A percentile compares a stretch with the other conserved stretches of the same genome.
Conservation (phyloP, 768 basidiomycete species). For the Phylloporus arenicola region DNA sequence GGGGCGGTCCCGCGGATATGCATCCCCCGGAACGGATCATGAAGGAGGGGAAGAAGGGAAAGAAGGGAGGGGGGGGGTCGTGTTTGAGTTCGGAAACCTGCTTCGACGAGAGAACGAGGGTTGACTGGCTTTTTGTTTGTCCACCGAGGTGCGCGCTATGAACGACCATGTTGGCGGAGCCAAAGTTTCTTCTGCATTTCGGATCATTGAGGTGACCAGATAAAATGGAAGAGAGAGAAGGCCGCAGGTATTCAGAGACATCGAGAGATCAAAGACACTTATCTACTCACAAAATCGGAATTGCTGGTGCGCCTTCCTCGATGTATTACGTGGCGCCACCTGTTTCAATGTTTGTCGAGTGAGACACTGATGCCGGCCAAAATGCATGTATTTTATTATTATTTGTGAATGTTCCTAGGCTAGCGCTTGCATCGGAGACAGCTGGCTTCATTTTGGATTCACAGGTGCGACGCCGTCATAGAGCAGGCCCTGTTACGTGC, state of each 20-base stretch:
- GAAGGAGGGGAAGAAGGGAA: background rate
- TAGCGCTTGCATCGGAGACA: background rate
- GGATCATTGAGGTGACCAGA: background rate
- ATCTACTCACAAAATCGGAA: background rate
- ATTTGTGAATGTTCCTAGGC: background rate
- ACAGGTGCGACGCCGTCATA: background rate
- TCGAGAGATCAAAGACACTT: background rate
- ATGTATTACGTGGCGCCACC: background rate
- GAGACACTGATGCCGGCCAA: background rate
- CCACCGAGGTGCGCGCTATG: background rate
- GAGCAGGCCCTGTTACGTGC: slow-evolving; percentile 8
- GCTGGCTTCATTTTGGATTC: background rate
- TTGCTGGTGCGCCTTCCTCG: background rate
- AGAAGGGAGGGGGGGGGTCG: background rate
- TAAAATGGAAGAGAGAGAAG: background rate
- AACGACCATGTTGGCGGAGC: background rate
- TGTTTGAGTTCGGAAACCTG: background rate
- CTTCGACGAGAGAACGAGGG: background rate
- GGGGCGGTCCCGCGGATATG: background rate
- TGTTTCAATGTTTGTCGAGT: background rate
- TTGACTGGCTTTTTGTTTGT: background rate
- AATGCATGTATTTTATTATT: background rate
- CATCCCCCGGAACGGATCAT: background rate
- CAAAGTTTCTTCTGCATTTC: background rate
- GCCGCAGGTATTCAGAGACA: background rate